phyloP scores from a whole-genome alignment of 805 yeast genomes.

The Nakazawaea ernobii region DNA sequence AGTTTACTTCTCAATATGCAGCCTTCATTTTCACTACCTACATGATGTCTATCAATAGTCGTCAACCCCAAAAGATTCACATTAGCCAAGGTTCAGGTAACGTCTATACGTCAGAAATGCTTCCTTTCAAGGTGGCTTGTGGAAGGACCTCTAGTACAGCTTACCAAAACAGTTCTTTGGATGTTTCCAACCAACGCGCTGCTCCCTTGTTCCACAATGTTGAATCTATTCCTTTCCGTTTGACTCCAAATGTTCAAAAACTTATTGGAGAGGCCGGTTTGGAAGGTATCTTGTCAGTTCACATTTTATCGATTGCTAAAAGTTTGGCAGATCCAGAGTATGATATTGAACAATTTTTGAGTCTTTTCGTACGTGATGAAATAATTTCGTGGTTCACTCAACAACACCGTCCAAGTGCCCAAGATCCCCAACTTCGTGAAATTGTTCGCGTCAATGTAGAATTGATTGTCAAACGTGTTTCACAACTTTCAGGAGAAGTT shows the following conservation, averaged over 20 bases:
- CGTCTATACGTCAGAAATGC: slow-evolving; percentile 92
- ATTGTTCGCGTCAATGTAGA: slow-evolving; percentile 88
- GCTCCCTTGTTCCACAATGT: slow-evolving; percentile 86
- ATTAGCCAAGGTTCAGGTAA: slow-evolving; percentile 78
- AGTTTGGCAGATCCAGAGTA: slow-evolving; percentile 89
- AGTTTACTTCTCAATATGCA: slow-evolving; percentile 92
- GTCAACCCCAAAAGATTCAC: slow-evolving; percentile 92
- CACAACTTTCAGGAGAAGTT: slow-evolving; percentile 53
- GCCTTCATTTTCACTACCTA: slow-evolving; percentile 88
- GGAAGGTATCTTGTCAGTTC: slow-evolving; percentile 86
- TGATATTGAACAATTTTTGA: slow-evolving; percentile 84
- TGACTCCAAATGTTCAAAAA: slow-evolving; percentile 93
- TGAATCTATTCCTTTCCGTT: slow-evolving; percentile 92
- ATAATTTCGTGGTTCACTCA: slow-evolving; percentile 91
- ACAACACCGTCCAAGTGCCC: slow-evolving; percentile 76
- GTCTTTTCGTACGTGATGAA: slow-evolving; percentile 95
- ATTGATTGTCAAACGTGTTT: slow-evolving; percentile 69
- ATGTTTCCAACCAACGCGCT: slow-evolving; percentile 44
- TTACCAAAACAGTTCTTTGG: slow-evolving; percentile 38
- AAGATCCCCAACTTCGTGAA: slow-evolving; percentile 78
- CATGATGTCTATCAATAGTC: slow-evolving; percentile 86
- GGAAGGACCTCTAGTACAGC: slow-evolving; percentile 34
- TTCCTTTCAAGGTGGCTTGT: slow-evolving; percentile 76
- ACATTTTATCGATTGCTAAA: slow-evolving; percentile 78
- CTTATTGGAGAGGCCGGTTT: slow-evolving; percentile 90